These are phyloP conservation scores for Backusella macrospora DNA, from an alignment of 192 early-diverging fungal species.

Conservation along the genomic window DNA sequence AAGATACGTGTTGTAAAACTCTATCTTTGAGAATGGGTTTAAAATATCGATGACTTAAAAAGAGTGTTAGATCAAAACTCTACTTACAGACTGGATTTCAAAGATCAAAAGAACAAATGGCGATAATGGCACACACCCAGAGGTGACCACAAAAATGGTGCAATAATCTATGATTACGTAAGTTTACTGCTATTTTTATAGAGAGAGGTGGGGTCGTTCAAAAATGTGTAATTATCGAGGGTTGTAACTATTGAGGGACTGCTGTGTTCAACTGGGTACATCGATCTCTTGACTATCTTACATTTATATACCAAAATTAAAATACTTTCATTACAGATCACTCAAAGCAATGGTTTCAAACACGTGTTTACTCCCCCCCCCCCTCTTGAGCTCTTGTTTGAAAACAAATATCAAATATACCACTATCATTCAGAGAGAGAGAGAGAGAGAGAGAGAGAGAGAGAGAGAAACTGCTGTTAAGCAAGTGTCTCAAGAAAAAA, in stretches of 20 bases:
- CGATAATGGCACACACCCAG: no score
- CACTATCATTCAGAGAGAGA: background rate
- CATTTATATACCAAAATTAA: slow-evolving; percentile 4
- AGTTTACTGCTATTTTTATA: no score
- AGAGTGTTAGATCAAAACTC: background rate
- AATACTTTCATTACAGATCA: background rate
- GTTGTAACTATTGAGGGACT: no score
- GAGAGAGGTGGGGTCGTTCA: no score
- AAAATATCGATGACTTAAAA: background rate
- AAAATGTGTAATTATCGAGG: no score
- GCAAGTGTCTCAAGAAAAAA: background rate
- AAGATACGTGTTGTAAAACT: slow-evolving; percentile 10
- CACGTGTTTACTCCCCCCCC: background rate
- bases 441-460: no score
- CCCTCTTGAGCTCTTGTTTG: background rate
- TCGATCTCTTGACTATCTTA: slow-evolving; percentile 13
- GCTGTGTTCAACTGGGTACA: slow-evolving; percentile 1
- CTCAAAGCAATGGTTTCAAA: no score
- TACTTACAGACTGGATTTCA: slow-evolving; percentile 1
- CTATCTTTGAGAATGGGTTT: background rate
- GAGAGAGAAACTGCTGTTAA: background rate
- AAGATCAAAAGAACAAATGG: slow-evolving; percentile 4
- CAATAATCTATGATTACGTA: no score
- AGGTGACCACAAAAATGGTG: no score
- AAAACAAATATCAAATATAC: background rate